Evolutionary conservation across 225 moss, liverwort and hornwort species (phyloP).

Genomic region (Pleurozium schreberi): DNA sequence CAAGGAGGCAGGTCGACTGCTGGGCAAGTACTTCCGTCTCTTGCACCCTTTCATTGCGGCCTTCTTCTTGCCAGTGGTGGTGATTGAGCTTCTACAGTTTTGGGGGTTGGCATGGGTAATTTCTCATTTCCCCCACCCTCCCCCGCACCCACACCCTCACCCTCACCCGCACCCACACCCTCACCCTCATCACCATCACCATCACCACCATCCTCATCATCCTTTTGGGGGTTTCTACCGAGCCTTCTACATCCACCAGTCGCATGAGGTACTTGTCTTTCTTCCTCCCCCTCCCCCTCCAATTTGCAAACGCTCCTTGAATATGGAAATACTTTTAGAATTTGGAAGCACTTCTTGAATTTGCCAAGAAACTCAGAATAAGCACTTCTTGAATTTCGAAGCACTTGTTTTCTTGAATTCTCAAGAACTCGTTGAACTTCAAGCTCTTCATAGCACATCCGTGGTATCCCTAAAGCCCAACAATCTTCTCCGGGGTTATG

Average conservation of each 20-base stretch:
- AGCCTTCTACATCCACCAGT: background rate
- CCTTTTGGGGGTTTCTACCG: background rate
- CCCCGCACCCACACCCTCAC: background rate
- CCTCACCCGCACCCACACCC: background rate
- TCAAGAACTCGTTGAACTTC: background rate
- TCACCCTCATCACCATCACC: background rate
- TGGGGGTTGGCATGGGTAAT: background rate
- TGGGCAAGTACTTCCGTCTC: constrained; percentile 11
- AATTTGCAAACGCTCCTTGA: background rate
- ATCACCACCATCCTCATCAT: background rate
- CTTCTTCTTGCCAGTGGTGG: constrained; percentile 18
- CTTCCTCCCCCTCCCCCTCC: background rate
- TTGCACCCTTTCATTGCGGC: constrained; percentile 23
- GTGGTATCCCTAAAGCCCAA: background rate
- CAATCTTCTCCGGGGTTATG: background rate
- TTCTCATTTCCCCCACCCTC: background rate
- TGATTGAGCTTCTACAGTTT: constrained; percentile 10
- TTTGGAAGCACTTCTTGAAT: background rate
- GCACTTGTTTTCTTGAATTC: too few species aligned
- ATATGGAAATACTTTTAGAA: background rate
- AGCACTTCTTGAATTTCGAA: background rate
- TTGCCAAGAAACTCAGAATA: background rate
- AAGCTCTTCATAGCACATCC: background rate
- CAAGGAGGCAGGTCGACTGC: constrained; percentile 31
- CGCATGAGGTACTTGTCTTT: background rate